Percentiles rank a stretch among this genome's conserved stretches.
Conservation (phyloP, 176 grass and related monocot species). For the Luzula sylvatica region DNA sequence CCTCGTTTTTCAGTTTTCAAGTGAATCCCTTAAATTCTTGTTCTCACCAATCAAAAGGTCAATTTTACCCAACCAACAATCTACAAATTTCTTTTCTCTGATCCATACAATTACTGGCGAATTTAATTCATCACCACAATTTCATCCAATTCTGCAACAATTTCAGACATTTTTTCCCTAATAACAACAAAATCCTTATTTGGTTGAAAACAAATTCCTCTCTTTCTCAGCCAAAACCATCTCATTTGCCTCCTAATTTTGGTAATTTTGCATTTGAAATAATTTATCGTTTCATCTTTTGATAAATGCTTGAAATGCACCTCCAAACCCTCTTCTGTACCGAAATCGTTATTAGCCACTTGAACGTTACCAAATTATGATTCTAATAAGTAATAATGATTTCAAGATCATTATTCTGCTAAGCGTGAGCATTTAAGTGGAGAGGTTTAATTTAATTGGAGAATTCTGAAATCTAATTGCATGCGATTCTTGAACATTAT, state of each 20-base stretch:
- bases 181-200: constrained; percentile 57
- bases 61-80: constrained; percentile 44
- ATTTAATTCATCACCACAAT: constrained; percentile 25
- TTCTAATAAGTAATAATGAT: constrained; percentile 37
- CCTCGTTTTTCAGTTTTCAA: constrained; percentile 32
- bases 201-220: constrained; percentile 34
- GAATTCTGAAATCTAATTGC: no score
- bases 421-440: no score
- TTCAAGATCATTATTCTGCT: no score
- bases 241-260: constrained; percentile 47
- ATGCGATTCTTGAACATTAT: no score
- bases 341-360: constrained; percentile 21
- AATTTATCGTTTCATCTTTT: constrained; percentile 28
- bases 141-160: constrained; percentile 43
- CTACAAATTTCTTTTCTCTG: constrained; percentile 18
- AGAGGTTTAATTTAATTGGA: no score
- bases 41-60: constrained; percentile 41
- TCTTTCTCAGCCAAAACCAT: constrained; percentile 43
- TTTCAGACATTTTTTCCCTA: constrained; percentile 37
- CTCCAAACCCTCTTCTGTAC: constrained; percentile 18
- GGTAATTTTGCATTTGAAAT: constrained; percentile 51
- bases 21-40: constrained; percentile 28
- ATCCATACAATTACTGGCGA: constrained; percentile 21
- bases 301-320: constrained; percentile 61
- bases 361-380: constrained; percentile 8